A percentile compares a stretch with the other conserved stretches of the same genome.
phyloP scores from a whole-genome alignment of 129 eudicot species.

The Saposhnikovia divaricata region DNA sequence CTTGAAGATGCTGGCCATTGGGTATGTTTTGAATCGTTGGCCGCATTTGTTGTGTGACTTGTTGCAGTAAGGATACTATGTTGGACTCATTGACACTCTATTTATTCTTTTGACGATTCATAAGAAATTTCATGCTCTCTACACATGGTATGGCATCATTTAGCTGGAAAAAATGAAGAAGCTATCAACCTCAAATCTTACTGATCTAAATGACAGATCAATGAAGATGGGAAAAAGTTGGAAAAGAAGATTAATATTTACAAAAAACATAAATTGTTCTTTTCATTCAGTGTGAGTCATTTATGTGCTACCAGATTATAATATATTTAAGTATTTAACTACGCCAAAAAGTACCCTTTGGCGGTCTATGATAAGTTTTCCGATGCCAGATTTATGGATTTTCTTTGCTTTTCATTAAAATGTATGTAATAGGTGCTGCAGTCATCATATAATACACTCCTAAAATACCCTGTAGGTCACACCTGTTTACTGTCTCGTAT shows the following conservation, averaged over 20 bases:
- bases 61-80: background rate
- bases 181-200: background rate
- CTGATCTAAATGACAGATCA: background rate
- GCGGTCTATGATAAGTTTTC: background rate
- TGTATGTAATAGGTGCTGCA: background rate
- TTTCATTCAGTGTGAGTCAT: background rate
- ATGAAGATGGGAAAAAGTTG: background rate
- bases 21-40: slow-evolving; percentile 34
- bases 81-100: background rate
- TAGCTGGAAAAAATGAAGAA: background rate
- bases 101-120: background rate
- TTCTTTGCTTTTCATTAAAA: background rate
- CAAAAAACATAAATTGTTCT: background rate
- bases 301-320: background rate
- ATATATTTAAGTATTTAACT: background rate
- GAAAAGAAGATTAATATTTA: background rate
- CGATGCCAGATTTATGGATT: background rate
- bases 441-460: background rate
- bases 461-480: background rate
- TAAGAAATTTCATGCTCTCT: background rate
- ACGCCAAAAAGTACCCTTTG: background rate
- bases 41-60: background rate
- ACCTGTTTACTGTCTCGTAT: background rate
- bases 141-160: background rate
- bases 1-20: slow-evolving; percentile 98